Evolutionary conservation across 257 asterid genomes (phyloP).

Genomic region (Cordia subcordata): DNA sequence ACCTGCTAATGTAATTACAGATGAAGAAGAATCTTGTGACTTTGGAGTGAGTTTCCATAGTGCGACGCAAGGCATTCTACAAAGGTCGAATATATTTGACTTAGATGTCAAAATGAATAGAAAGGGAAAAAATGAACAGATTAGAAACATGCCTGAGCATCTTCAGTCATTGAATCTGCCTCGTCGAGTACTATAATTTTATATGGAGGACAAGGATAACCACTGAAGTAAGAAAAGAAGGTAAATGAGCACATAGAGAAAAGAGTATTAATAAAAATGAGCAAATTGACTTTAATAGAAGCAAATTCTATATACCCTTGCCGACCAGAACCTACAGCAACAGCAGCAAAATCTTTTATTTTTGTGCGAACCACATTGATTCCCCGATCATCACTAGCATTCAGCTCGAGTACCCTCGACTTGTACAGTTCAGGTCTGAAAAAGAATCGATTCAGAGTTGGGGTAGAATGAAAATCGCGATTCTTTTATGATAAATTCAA

Average conservation of each 20-base stretch:
- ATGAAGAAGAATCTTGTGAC: conserved; percentile 97
- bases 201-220: conserved; percentile 94
- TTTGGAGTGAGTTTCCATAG: conserved; percentile 94
- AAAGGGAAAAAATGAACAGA: conserved; percentile 1
- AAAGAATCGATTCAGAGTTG: not conserved
- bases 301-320: conserved; percentile 41
- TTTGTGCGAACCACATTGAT: conserved; percentile 98
- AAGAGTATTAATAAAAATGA: not conserved
- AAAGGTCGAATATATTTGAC: conserved; percentile 11
- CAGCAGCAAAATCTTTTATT: conserved; percentile 89
- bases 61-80: conserved; percentile 95
- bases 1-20: conserved; percentile 98
- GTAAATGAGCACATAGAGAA: conserved; percentile 10
- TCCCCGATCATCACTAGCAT: conserved; percentile 99
- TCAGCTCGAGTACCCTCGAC: conserved; percentile 91
- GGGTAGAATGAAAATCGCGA: not conserved
- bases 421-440: conserved; percentile 82
- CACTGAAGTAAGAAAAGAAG: conserved; percentile 39
- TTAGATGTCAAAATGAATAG: not conserved
- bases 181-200: conserved; percentile 93
- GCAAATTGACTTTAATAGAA: not conserved
- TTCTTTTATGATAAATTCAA: too few species aligned
- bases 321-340: conserved; percentile 81
- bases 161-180: conserved; percentile 99
- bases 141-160: conserved; percentile 74